phyloP scores from a whole-genome alignment of 306 rosid species.

The Delonix regia region DNA sequence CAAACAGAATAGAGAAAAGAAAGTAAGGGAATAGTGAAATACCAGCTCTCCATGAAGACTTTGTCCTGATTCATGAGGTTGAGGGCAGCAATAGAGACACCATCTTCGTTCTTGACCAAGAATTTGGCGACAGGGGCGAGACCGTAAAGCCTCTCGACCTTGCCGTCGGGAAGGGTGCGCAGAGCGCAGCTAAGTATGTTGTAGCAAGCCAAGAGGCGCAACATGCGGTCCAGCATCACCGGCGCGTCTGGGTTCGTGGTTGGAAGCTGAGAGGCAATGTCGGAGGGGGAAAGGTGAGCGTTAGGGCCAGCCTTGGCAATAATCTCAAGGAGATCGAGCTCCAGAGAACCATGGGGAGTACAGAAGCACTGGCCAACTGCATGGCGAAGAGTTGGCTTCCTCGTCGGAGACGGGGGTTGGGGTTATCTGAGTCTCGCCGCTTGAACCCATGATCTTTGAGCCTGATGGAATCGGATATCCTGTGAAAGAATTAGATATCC shows the following conservation, averaged over 20 bases:
- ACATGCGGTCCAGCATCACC: constrained; percentile 67
- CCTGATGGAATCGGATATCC: too few species aligned
- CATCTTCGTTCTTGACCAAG: constrained; percentile 81
- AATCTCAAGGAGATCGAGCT: constrained; percentile 80
- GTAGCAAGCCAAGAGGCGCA: constrained; percentile 79
- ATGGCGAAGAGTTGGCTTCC: constrained; percentile 89
- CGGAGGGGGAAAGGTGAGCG: constrained; percentile 51
- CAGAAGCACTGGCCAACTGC: constrained; percentile 90
- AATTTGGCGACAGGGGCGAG: constrained; percentile 79
- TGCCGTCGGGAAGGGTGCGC: constrained; percentile 52
- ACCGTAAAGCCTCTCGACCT: constrained; percentile 73
- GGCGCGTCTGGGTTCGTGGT: constrained; percentile 74
- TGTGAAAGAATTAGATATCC: too few species aligned
- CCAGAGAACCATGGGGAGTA: constrained; percentile 78
- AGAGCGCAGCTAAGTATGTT: constrained; percentile 60
- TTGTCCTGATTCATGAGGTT: constrained; percentile 92
- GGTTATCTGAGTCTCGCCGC: constrained; percentile 68
- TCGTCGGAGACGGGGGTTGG: constrained; percentile 77
- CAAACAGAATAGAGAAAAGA: not conserved
- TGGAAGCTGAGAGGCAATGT: constrained; percentile 69
- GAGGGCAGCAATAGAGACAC: constrained; percentile 84
- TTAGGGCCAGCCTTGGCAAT: constrained; percentile 73
- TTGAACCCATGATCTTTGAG: constrained; percentile 59
- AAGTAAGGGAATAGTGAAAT: not conserved
- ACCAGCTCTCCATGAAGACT: constrained; percentile 97